Percentiles rank a stretch among this genome's conserved stretches.
Conservation (phyloP, 176 grass and related monocot genomes). For the Phoenix roebelenii region DNA sequence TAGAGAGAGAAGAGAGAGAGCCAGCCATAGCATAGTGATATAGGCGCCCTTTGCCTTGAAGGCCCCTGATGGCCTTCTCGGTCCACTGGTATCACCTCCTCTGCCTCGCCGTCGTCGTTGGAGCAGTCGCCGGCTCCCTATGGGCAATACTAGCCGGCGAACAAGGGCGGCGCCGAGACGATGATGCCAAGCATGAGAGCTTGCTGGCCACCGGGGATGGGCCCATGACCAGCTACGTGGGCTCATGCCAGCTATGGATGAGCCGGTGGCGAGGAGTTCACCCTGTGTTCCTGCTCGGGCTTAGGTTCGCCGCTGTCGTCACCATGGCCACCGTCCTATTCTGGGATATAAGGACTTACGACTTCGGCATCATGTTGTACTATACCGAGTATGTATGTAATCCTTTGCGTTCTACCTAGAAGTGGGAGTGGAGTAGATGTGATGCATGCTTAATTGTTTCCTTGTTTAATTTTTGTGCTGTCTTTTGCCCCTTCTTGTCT, state of each 20-base stretch:
- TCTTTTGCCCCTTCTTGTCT: too few species aligned
- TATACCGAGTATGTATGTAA: slow-evolving; percentile 16
- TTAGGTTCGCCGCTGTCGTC: neutral
- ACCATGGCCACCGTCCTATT: slow-evolving; percentile 9
- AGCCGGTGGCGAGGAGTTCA: slow-evolving; percentile 13
- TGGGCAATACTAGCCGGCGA: neutral
- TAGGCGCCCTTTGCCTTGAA: neutral
- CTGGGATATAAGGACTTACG: slow-evolving; percentile 15
- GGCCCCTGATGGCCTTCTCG: slow-evolving; percentile 9
- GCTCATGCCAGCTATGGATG: slow-evolving; percentile 7
- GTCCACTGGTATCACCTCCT: slow-evolving; percentile 12
- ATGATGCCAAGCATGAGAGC: neutral
- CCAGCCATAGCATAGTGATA: too few species aligned
- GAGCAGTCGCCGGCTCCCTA: neutral
- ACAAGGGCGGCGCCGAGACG: neutral
- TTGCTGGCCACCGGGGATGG: neutral
- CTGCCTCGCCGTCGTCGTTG: slow-evolving; percentile 6
- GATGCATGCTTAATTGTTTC: too few species aligned
- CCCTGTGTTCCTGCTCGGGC: slow-evolving; percentile 2
- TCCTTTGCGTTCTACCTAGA: too few species aligned
- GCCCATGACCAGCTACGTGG: neutral
- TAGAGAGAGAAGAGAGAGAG: neutral
- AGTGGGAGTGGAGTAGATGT: too few species aligned
- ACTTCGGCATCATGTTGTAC: slow-evolving; percentile 19
- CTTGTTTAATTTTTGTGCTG: too few species aligned